Evolutionary conservation across 805 yeast genomes (phyloP), one percentile per base, ranked within the genome.

Genomic region (Lipomyces chichibuensis): DNA sequence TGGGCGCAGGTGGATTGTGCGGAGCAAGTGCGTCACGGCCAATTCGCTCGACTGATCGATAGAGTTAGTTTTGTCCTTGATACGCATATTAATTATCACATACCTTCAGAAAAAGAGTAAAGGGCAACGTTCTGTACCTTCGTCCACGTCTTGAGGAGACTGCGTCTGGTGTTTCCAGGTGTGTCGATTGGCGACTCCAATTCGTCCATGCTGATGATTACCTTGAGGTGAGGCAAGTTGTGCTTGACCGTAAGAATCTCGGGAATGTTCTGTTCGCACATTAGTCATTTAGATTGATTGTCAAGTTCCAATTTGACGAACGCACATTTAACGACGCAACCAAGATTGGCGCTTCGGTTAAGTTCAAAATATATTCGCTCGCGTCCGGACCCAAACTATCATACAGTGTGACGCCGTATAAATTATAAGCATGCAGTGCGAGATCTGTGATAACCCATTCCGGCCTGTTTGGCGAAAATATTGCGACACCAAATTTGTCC

Each of bases 381-480:
- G 94, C 83, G 56, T 82, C 83, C 0, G 87, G 82, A 1, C 88
- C 89, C 65, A 85, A 75, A 6, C 88, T 62, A 59, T 86, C 88
- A 73, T 85, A 85, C 29, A 85, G 75, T 4, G 87, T 82, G 20
- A 87, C 85, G 65, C 82, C 80, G 33, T 84, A 76, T 52, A 80
- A 82, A 75, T 82, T 83, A 78, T 85, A 88, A 6, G 86, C 82
- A 57, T 82, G 83, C 72, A 89, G 85, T 0, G 92, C 92, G 71
- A 89, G 76, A 77, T 90, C 95, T 33, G 89, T 77, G 29, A 89
- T 75, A 37, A 83, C 81, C 95, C 95, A 90, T 76, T 89, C 91
- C 9, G 84, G 80, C 60, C 87, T 80, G 75, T 89, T 88, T 14
- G 83, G 80, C 20, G 89, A 82, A 75, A 84, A 84, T 20, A 88